phyloP scores from a whole-genome alignment of 179 eudicot genomes.

The Beta lomatogona region DNA sequence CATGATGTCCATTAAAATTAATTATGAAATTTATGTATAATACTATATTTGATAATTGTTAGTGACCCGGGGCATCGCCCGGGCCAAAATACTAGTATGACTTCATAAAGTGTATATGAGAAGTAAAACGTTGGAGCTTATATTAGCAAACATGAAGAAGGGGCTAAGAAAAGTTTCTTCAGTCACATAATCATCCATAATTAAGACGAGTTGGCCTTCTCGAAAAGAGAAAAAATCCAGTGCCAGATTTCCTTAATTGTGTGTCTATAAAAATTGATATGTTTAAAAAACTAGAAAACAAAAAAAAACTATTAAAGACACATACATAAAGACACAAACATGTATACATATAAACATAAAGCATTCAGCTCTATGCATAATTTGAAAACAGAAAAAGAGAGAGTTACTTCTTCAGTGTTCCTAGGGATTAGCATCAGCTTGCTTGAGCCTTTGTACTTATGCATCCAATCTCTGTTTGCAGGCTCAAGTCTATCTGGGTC shows the following conservation, averaged over 20 bases:
- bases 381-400: background rate
- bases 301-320: background rate
- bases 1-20: too few species aligned
- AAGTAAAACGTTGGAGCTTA: background rate
- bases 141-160: background rate
- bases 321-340: background rate
- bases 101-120: background rate
- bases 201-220: background rate
- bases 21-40: too few species aligned
- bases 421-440: slow-evolving; percentile 81
- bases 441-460: slow-evolving; percentile 84
- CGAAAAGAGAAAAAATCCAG: background rate
- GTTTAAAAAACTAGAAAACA: background rate
- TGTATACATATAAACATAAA: background rate
- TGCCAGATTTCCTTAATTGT: background rate
- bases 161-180: background rate
- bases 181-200: background rate
- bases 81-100: too few species aligned
- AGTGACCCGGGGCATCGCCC: too few species aligned
- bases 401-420: slow-evolving; percentile 73
- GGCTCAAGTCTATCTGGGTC: slow-evolving; percentile 73
- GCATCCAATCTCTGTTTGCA: slow-evolving; percentile 97
- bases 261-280: background rate
- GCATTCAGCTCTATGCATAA: background rate
- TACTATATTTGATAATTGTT: too few species aligned